Evolutionary conservation across 2,329 filamentous ascomycete species (phyloP).

Genomic region (Apiospora saccharicola): DNA sequence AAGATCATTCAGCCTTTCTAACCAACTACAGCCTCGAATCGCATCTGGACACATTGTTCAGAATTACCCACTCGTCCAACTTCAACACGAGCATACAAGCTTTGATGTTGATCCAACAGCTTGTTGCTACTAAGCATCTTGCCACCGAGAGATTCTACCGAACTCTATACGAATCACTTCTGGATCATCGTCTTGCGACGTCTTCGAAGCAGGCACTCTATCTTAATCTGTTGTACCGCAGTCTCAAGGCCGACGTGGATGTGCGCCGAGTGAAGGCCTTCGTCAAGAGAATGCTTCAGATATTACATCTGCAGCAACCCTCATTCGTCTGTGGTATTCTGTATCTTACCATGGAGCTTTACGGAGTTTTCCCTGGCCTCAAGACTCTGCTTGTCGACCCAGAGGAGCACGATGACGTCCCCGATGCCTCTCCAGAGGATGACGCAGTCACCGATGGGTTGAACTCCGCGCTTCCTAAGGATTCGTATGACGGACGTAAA

Average conservation of each 20-base stretch:
- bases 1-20: conserved; percentile 31
- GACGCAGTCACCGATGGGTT: conserved; percentile 32
- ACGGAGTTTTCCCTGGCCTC: conserved; percentile 80
- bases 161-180: conserved; percentile 91
- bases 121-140: conserved; percentile 81
- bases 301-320: conserved; percentile 87
- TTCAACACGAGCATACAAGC: conserved; percentile 99
- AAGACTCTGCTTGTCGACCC: conserved; percentile 80
- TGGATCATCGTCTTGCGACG: conserved; percentile 85
- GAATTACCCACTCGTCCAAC: conserved; percentile 95
- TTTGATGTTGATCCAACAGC: conserved; percentile 91
- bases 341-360: conserved; percentile 85
- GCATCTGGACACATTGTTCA: conserved; percentile 93
- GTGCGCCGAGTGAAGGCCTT: conserved; percentile 94
- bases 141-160: conserved; percentile 92
- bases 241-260: conserved; percentile 89
- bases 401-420: conserved; percentile 76
- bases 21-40: conserved; percentile 70
- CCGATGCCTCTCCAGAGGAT: conserved; percentile 54
- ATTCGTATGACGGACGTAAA: conserved; percentile 85
- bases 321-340: conserved; percentile 93
- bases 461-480: conserved; percentile 36
- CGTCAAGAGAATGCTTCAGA: conserved; percentile 88
- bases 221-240: conserved; percentile 87
- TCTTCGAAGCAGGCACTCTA: conserved; percentile 97